These are phyloP conservation scores for Aspergillus texensis DNA, from an alignment of 2,329 filamentous ascomycete species.

Conservation along the genomic window DNA sequence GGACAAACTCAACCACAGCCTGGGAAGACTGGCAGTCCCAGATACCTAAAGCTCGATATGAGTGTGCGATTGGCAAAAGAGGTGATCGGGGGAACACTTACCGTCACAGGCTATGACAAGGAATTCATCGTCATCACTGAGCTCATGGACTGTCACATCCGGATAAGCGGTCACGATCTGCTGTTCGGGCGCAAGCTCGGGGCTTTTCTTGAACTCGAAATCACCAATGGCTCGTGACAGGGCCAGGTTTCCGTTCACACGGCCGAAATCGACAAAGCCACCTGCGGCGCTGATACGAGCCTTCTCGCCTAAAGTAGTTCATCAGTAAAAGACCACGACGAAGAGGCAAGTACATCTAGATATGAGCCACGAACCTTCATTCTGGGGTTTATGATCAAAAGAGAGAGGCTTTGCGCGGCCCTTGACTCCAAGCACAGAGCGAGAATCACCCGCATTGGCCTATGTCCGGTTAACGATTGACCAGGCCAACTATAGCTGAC, in stretches of 20 bases:
- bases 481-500: background rate
- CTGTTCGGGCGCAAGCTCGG: conserved; percentile 93
- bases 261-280: conserved; percentile 97
- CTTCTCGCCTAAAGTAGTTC: conserved; percentile 73
- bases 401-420: conserved; percentile 95
- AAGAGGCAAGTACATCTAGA: background rate
- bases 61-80: conserved; percentile 7
- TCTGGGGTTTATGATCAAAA: conserved; percentile 99
- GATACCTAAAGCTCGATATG: conserved; percentile 68
- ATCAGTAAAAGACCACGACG: conserved; percentile 12
- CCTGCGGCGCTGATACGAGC: conserved; percentile 93
- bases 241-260: conserved; percentile 96
- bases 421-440: conserved; percentile 93
- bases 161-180: conserved; percentile 98
- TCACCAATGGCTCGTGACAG: conserved; percentile 96
- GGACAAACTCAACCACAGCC: conserved; percentile 93
- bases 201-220: conserved; percentile 99
- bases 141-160: conserved; percentile 87
- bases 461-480: conserved; percentile 46
- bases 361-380: conserved; percentile 69
- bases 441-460: conserved; percentile 96
- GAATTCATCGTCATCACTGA: conserved; percentile 94
- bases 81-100: conserved; percentile 49
- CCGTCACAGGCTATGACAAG: conserved; percentile 90
- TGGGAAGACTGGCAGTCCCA: conserved; percentile 99